These are phyloP conservation scores for Marchantia polymorpha DNA, from an alignment of 225 moss, liverwort and hornwort species.

Conservation along the genomic window DNA sequence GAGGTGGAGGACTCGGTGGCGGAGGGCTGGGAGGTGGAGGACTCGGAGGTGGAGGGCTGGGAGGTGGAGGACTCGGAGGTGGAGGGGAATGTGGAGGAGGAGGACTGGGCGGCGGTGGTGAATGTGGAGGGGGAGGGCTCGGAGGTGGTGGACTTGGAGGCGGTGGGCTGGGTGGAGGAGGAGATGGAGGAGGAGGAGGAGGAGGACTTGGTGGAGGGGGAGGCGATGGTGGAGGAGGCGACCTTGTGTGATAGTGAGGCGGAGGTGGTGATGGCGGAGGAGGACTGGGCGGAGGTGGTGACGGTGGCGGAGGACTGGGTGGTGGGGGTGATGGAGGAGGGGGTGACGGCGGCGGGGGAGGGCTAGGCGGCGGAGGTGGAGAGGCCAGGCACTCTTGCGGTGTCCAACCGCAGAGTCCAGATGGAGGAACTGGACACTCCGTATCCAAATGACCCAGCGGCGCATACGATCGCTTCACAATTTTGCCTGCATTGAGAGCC, in stretches of 20 bases:
- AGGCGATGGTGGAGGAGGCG: background rate
- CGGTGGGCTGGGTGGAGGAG: background rate
- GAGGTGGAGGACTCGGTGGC: slow-evolving; percentile 4
- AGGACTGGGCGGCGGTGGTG: background rate
- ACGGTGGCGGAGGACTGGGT: background rate
- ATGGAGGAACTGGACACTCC: slow-evolving; percentile 22
- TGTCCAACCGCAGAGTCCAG: slow-evolving; percentile 58
- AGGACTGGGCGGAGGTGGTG: slow-evolving; percentile 12
- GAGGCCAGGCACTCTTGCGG: slow-evolving; percentile 50
- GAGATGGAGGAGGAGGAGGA: slow-evolving; percentile 14
- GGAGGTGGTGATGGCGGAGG: slow-evolving; percentile 9
- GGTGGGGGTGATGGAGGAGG: slow-evolving; percentile 17
- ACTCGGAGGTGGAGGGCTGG: slow-evolving; percentile 9
- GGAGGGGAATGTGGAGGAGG: slow-evolving; percentile 18
- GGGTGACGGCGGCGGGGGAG: background rate
- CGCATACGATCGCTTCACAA: background rate
- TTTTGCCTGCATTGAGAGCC: background rate
- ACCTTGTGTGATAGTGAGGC: background rate
- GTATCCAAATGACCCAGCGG: background rate
- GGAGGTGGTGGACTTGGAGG: background rate
- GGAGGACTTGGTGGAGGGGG: slow-evolving; percentile 13
- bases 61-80: slow-evolving; percentile 15
- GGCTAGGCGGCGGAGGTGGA: slow-evolving; percentile 22
- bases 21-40: background rate
- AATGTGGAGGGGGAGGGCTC: background rate